Evolutionary conservation across 768 basidiomycete genomes (phyloP).

Genomic region (Amanita rubescens): DNA sequence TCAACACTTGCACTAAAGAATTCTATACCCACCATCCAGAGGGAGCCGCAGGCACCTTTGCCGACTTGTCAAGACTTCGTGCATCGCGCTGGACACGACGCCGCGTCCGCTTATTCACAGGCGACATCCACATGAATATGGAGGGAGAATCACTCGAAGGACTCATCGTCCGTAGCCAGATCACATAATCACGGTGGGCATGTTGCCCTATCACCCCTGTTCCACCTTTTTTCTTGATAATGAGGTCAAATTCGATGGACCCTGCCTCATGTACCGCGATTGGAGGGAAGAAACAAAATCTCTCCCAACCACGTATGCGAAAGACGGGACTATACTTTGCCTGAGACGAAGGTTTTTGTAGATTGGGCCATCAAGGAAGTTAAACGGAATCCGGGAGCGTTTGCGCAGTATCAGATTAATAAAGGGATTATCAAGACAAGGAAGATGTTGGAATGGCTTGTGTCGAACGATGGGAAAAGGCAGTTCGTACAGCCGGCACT

Average conservation of each 20-base stretch:
- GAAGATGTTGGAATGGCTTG: too few species aligned
- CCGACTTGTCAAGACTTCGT: constrained; percentile 71
- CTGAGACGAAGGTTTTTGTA: constrained; percentile 49
- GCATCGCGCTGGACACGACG: constrained; percentile 50
- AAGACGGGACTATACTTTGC: constrained; percentile 32
- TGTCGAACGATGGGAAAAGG: too few species aligned
- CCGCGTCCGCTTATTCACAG: constrained; percentile 67
- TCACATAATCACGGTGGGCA: constrained; percentile 31
- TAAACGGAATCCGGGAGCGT: too few species aligned
- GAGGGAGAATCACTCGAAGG: constrained; percentile 84
- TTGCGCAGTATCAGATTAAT: too few species aligned
- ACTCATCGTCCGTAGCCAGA: constrained; percentile 83
- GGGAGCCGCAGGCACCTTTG: constrained; percentile 71
- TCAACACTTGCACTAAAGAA: constrained; percentile 60
- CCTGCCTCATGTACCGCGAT: constrained; percentile 97
- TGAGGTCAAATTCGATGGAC: constrained; percentile 98
- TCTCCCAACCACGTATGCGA: constrained; percentile 42
- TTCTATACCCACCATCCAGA: constrained; percentile 68
- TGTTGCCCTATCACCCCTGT: constrained; percentile 65
- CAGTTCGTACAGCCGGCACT: too few species aligned
- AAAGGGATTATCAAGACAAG: too few species aligned
- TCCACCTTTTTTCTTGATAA: constrained; percentile 98
- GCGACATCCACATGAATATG: constrained; percentile 63
- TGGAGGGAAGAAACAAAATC: constrained; percentile 91
- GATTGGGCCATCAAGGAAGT: too few species aligned